Evolutionary conservation across 495 filamentous ascomycete species (phyloP).

Genomic region (Aspergillus campestris): DNA sequence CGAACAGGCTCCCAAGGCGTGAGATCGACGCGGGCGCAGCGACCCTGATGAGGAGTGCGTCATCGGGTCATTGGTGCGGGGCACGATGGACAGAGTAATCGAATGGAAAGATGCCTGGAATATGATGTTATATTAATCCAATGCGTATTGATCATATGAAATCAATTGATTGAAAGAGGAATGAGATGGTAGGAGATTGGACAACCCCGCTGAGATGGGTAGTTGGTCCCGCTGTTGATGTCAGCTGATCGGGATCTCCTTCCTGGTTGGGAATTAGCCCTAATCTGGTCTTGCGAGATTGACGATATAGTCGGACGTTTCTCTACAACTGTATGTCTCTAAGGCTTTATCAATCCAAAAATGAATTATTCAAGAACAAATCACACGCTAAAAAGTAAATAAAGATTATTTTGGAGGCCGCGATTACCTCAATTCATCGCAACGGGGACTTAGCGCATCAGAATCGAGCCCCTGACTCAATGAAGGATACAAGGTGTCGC

Average conservation of each 20-base stretch:
- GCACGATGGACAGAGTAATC: neutral
- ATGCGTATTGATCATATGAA: neutral
- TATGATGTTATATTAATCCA: neutral
- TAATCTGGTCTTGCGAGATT: too few relatives aligned
- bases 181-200: neutral
- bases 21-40: slow-evolving; percentile 20
- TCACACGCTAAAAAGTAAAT: too few relatives aligned
- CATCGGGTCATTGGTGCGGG: slow-evolving; percentile 5
- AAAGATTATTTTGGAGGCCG: too few relatives aligned
- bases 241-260: slow-evolving; percentile 1
- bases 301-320: too few relatives aligned
- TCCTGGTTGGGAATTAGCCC: neutral
- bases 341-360: too few relatives aligned
- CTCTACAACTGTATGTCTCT: too few relatives aligned
- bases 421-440: too few relatives aligned
- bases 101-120: neutral
- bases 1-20: slow-evolving; percentile 25
- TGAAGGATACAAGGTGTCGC: neutral
- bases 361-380: too few relatives aligned
- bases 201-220: too few relatives aligned
- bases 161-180: neutral
- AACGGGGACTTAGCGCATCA: neutral
- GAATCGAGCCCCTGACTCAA: too few relatives aligned
- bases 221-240: neutral
- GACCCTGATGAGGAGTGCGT: slow-evolving; percentile 10